Conservation (phyloP, 495 filamentous ascomycete genomes). For the Aspergillus biplanus region DNA sequence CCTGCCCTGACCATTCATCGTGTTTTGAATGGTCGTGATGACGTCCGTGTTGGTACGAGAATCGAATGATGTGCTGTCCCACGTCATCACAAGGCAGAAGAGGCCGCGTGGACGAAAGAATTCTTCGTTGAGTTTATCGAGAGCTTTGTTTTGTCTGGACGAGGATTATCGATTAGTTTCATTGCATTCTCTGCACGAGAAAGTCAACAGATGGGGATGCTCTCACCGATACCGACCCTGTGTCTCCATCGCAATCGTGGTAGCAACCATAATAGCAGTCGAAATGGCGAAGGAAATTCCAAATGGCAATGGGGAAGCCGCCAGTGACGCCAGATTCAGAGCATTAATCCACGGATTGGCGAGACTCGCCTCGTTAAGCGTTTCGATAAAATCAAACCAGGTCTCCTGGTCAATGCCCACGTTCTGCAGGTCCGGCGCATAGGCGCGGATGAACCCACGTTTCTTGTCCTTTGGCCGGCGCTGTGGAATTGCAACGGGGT, state of each 20-base stretch:
- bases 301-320: slow-evolving; percentile 36
- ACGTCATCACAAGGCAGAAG: slow-evolving; percentile 58
- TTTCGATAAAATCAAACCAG: slow-evolving; percentile 53
- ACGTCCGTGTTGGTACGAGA: slow-evolving; percentile 30
- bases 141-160: slow-evolving; percentile 50
- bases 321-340: slow-evolving; percentile 37
- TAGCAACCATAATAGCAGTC: slow-evolving; percentile 34
- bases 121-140: slow-evolving; percentile 57
- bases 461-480: slow-evolving; percentile 44
- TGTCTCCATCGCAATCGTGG: slow-evolving; percentile 45
- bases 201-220: neutral
- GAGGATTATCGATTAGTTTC: slow-evolving; percentile 17
- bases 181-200: neutral
- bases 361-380: slow-evolving; percentile 43
- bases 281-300: slow-evolving; percentile 40
- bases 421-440: slow-evolving; percentile 51
- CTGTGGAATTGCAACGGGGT: slow-evolving; percentile 55
- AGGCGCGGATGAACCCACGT: slow-evolving; percentile 54
- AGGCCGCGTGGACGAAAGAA: slow-evolving; percentile 59
- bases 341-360: slow-evolving; percentile 36
- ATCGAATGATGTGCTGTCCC: slow-evolving; percentile 39
- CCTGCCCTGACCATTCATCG: slow-evolving; percentile 15
- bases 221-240: slow-evolving; percentile 31
- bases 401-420: slow-evolving; percentile 48
- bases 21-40: slow-evolving; percentile 24